Evolutionary conservation across 352 stramenopile species (phyloP).

Genomic region (Phytopythium litorale): DNA sequence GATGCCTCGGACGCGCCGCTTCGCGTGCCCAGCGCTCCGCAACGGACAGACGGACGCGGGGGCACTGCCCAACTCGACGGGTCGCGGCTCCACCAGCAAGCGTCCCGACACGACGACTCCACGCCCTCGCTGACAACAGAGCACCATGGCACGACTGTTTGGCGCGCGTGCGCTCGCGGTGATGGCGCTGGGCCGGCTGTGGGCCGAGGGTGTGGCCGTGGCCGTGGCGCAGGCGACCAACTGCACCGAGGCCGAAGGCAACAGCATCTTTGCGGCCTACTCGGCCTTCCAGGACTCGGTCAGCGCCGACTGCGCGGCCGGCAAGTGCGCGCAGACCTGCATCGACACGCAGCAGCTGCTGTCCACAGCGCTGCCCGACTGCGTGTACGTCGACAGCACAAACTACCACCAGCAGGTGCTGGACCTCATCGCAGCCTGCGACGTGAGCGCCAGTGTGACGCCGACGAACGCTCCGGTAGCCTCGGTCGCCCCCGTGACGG

Average conservation of each 20-base stretch:
- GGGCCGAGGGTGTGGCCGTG: neutral
- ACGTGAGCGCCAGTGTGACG: neutral
- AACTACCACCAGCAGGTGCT: constrained; percentile 7
- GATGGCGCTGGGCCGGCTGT: neutral
- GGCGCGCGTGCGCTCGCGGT: neutral
- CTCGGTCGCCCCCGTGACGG: neutral
- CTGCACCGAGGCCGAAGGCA: neutral
- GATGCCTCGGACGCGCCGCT: too few species aligned
- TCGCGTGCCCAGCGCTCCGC: too few species aligned
- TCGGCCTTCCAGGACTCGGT: constrained; percentile 4
- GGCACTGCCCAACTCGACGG: neutral
- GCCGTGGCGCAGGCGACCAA: neutral
- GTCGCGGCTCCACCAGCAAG: neutral
- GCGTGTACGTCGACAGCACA: constrained; percentile 5
- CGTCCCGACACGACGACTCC: neutral
- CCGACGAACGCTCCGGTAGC: neutral
- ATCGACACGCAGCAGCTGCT: neutral
- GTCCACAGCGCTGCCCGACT: constrained; percentile 6
- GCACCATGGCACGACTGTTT: neutral
- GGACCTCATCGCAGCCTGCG: neutral
- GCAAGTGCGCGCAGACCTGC: constrained; percentile 1
- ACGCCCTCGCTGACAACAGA: neutral
- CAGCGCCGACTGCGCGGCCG: neutral
- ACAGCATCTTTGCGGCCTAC: neutral
- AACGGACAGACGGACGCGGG: neutral